Percentiles rank a stretch among this genome's conserved stretches.
Conservation (phyloP, 148 eudicot genomes). For the Oxyria digyna region DNA sequence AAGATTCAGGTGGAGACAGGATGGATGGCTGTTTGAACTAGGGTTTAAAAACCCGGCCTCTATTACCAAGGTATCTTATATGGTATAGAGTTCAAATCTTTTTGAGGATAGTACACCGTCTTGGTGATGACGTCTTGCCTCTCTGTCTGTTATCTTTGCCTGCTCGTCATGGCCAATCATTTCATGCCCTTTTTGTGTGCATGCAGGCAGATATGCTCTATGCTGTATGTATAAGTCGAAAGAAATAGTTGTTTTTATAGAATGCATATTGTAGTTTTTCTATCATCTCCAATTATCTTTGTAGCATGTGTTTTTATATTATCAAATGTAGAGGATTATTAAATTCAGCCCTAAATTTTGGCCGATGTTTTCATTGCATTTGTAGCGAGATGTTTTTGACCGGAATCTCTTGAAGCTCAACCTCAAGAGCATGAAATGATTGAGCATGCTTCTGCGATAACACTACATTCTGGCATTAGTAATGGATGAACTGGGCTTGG, state of each 20-base stretch:
- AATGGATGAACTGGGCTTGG: not conserved
- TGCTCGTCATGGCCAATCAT: not conserved
- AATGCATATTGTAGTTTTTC: not conserved
- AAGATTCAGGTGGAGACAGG: not conserved
- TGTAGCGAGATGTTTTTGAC: not conserved
- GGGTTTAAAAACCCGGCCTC: slow-evolving; percentile 2
- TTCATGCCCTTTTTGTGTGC: not conserved
- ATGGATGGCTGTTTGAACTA: not conserved
- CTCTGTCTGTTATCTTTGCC: not conserved
- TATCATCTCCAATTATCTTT: not conserved
- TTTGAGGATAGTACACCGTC: not conserved
- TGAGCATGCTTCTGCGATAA: not conserved
- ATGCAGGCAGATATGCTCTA: not conserved
- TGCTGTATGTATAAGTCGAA: not conserved
- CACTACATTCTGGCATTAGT: not conserved
- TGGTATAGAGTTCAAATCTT: not conserved
- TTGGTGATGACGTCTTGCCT: not conserved
- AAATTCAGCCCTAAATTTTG: not conserved
- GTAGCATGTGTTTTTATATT: not conserved
- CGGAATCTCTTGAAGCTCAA: not conserved
- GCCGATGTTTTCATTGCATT: slow-evolving; percentile 3
- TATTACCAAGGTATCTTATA: not conserved
- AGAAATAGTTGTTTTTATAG: not conserved
- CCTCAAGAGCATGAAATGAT: not conserved
- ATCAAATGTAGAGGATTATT: not conserved